These are phyloP conservation scores for Salicornia ramosissima DNA, from an alignment of 148 eudicot species.

Conservation along the genomic window DNA sequence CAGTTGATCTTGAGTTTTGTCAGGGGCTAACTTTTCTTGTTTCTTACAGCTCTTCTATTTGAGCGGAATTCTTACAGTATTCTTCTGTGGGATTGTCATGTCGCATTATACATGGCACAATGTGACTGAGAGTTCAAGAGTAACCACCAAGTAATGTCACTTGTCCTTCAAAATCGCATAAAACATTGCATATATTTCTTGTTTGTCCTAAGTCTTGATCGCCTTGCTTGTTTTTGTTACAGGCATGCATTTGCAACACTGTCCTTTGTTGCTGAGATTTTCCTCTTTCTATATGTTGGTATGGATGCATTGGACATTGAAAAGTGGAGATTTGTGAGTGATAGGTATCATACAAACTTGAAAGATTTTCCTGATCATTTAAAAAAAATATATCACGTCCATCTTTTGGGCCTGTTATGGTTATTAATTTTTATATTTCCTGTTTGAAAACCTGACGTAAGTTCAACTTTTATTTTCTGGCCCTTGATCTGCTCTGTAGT, in stretches of 20 bases:
- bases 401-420: constrained; percentile 5
- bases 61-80: constrained; percentile 86
- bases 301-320: constrained; percentile 93
- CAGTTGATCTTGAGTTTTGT: neutral
- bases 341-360: constrained; percentile 38
- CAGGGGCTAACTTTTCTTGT: constrained; percentile 5
- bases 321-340: constrained; percentile 69
- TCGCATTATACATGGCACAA: constrained; percentile 92
- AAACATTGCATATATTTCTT: neutral
- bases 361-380: neutral
- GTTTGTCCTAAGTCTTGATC: constrained; percentile 1
- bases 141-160: constrained; percentile 64
- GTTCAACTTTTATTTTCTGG: neutral
- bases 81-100: constrained; percentile 94
- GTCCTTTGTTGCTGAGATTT: constrained; percentile 74
- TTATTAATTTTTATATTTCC: neutral
- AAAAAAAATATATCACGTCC: neutral
- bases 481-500: constrained; percentile 38
- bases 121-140: constrained; percentile 76
- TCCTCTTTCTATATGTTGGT: constrained; percentile 79
- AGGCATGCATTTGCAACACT: constrained; percentile 89
- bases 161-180: constrained; percentile 1
- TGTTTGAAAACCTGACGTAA: neutral
- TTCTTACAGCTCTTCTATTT: constrained; percentile 60
- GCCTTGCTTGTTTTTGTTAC: constrained; percentile 18